Conservation (phyloP, 345 rosid genomes). For the Camelina hispida region DNA sequence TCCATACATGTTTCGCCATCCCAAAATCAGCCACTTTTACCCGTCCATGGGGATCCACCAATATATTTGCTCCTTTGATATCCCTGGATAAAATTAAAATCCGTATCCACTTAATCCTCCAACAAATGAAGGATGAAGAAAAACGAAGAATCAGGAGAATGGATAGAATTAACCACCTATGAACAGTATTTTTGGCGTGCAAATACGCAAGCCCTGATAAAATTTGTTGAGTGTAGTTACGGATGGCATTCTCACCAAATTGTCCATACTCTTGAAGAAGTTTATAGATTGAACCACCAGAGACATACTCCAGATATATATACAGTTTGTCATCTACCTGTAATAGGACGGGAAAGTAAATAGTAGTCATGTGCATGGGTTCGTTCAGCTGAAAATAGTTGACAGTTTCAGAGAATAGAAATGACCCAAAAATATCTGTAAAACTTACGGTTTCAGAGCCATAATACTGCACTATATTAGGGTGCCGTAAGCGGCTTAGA, state of each 20-base stretch:
- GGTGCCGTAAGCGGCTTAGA: slow-evolving; percentile 71
- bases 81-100: slow-evolving; percentile 55
- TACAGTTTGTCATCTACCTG: slow-evolving; percentile 75
- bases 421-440: slow-evolving; percentile 14
- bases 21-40: slow-evolving; percentile 84
- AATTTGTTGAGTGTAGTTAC: slow-evolving; percentile 79
- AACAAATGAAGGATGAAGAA: slow-evolving; percentile 16
- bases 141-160: slow-evolving; percentile 8
- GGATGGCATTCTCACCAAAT: slow-evolving; percentile 72
- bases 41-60: slow-evolving; percentile 79
- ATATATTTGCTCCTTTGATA: slow-evolving; percentile 86
- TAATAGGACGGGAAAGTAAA: slow-evolving; percentile 15
- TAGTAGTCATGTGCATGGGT: slow-evolving; percentile 1
- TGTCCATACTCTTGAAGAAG: slow-evolving; percentile 82
- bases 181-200: slow-evolving; percentile 74
- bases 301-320: slow-evolving; percentile 82
- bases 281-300: slow-evolving; percentile 88
- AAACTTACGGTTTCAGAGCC: slow-evolving; percentile 73
- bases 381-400: slow-evolving; percentile 21
- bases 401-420: slow-evolving; percentile 6
- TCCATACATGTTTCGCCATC: slow-evolving; percentile 73
- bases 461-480: slow-evolving; percentile 81
- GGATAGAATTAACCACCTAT: slow-evolving; percentile 51
- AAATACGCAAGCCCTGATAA: slow-evolving; percentile 78
- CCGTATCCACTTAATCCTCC: neutral